Evolutionary conservation across 805 yeast species (phyloP).

Genomic region (Myxozyma neotropica): DNA sequence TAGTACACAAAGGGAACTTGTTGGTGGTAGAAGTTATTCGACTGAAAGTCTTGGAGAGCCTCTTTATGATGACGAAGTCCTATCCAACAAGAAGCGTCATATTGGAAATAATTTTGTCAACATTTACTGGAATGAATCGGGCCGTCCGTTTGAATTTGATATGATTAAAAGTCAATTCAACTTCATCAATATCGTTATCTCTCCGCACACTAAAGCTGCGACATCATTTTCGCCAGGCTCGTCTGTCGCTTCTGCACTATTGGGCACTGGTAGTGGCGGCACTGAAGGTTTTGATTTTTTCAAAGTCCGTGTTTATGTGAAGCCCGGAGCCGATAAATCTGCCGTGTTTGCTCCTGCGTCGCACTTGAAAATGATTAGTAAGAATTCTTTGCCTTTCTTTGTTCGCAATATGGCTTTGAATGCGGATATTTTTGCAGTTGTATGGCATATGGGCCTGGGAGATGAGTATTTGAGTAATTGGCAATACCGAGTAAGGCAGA

Average conservation of each 20-base stretch:
- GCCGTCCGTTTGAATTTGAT: slow-evolving; percentile 65
- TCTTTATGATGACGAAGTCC: slow-evolving; percentile 22
- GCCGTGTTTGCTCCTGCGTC: slow-evolving; percentile 54
- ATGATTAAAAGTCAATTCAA: slow-evolving; percentile 77
- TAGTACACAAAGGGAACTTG: slow-evolving; percentile 40
- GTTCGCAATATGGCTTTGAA: slow-evolving; percentile 67
- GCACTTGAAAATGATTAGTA: slow-evolving; percentile 70
- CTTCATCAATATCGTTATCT: slow-evolving; percentile 75
- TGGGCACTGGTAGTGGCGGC: slow-evolving; percentile 13
- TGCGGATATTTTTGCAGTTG: slow-evolving; percentile 71
- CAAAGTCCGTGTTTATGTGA: slow-evolving; percentile 25
- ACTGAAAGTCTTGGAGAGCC: slow-evolving; percentile 2
- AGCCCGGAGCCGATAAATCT: slow-evolving; percentile 17
- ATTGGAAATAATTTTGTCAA: slow-evolving; percentile 85
- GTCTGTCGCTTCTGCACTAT: slow-evolving; percentile 22
- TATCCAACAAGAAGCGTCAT: slow-evolving; percentile 66
- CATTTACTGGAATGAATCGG: slow-evolving; percentile 76
- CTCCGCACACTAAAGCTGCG: slow-evolving; percentile 54
- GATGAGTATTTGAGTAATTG: slow-evolving; percentile 64
- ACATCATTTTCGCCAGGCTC: slow-evolving; percentile 24
- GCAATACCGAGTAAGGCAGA: slow-evolving; percentile 66
- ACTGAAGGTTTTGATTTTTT: slow-evolving; percentile 19
- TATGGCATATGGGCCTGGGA: slow-evolving; percentile 60
- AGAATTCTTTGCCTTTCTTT: slow-evolving; percentile 59
- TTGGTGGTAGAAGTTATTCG: not conserved